These are phyloP conservation scores for Paratrypanosoma confusum DNA, from an alignment of 208 protist genomes.

Conservation along the genomic window DNA sequence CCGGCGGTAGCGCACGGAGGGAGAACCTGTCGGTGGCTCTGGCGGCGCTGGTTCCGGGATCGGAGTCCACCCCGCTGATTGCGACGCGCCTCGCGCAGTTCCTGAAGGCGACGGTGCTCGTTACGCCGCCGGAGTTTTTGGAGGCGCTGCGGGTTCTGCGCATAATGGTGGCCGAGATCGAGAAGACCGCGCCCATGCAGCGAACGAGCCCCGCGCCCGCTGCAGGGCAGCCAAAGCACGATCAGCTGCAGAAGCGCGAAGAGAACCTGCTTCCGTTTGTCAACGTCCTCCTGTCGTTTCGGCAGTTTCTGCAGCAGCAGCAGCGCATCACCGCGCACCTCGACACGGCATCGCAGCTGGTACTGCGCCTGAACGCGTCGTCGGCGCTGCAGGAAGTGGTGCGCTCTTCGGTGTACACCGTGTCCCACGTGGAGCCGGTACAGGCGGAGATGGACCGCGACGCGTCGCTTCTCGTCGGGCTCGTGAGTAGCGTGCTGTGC, in stretches of 20 bases:
- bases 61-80: no score
- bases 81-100: constrained; percentile 30
- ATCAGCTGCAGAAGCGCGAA: neutral
- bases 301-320: constrained; percentile 13
- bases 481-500: no score
- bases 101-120: constrained; percentile 40
- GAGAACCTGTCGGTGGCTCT: no score
- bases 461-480: no score
- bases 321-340: constrained; percentile 16
- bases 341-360: constrained; percentile 35
- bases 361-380: constrained; percentile 40
- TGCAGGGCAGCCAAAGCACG: constrained; percentile 11
- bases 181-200: no score
- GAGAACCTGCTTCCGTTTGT: constrained; percentile 22
- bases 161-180: constrained; percentile 24
- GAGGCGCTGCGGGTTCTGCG: constrained; percentile 28
- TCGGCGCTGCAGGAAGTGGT: constrained; percentile 30
- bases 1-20: no score
- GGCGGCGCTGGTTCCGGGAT: no score
- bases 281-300: constrained; percentile 22
- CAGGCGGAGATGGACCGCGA: no score
- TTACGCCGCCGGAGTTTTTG: constrained; percentile 42
- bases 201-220: constrained; percentile 30
- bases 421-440: no score
- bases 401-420: no score